Evolutionary conservation across 805 yeast species (phyloP).

Genomic region (Suhomyces tanzawaensis): DNA sequence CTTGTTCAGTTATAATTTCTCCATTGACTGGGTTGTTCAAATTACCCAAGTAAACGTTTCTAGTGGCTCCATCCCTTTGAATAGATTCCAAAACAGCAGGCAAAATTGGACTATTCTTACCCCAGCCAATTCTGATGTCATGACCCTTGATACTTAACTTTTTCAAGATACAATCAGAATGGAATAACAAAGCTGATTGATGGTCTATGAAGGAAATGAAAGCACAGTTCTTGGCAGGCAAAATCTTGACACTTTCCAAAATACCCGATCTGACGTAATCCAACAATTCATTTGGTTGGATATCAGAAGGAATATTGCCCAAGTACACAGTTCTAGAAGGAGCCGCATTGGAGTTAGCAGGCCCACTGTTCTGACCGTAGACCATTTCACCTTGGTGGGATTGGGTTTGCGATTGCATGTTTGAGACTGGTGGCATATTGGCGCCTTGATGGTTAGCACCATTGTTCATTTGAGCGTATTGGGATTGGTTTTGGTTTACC

Average conservation of each 20-base stretch:
- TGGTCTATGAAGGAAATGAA: conserved; percentile 87
- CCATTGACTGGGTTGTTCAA: conserved; percentile 57
- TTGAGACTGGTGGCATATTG: conserved; percentile 1
- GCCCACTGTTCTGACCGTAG: conserved; percentile 7
- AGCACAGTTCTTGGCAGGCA: conserved; percentile 87
- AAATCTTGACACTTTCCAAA: conserved; percentile 71
- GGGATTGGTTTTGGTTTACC: conserved; percentile 6
- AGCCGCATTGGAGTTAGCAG: conserved; percentile 30
- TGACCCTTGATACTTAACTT: conserved; percentile 76
- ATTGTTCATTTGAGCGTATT: conserved; percentile 1
- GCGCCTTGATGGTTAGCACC: conserved; percentile 1
- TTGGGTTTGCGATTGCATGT: conserved; percentile 1
- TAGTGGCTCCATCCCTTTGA: conserved; percentile 82
- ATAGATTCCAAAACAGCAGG: conserved; percentile 76
- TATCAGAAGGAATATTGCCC: conserved; percentile 82
- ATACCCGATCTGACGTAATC: conserved; percentile 92
- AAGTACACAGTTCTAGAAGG: conserved; percentile 86
- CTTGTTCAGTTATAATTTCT: conserved; percentile 54
- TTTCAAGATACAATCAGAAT: conserved; percentile 87
- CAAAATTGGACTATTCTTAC: conserved; percentile 70
- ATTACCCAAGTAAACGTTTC: conserved; percentile 89
- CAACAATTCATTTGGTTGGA: conserved; percentile 76
- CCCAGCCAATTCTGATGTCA: conserved; percentile 92
- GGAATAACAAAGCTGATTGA: conserved; percentile 84
- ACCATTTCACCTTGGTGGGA: conserved; percentile 8